Conservation (phyloP, 2,329 filamentous ascomycete genomes). For the Zymoseptoria ardabiliae region DNA sequence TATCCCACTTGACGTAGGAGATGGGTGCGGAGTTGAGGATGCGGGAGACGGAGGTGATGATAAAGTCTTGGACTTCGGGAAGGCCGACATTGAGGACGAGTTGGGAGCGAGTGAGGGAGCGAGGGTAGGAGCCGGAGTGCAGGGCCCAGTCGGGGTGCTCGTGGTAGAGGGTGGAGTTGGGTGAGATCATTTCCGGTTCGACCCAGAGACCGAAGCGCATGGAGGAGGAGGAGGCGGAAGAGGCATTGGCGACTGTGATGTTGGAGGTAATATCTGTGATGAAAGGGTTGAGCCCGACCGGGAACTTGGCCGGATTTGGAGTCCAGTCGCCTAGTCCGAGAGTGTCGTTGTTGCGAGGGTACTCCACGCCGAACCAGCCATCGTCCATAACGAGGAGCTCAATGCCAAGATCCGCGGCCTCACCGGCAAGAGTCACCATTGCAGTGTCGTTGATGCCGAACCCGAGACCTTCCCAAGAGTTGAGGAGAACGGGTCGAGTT, state of each 20-base stretch:
- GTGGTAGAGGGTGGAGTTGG: constrained; percentile 53
- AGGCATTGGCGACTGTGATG: constrained; percentile 42
- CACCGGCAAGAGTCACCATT: constrained; percentile 48
- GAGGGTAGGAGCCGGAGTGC: constrained; percentile 49
- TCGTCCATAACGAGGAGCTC: constrained; percentile 60
- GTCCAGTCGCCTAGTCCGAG: constrained; percentile 58
- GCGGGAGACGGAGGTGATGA: constrained; percentile 49
- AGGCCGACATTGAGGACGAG: constrained; percentile 56
- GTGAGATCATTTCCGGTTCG: constrained; percentile 62
- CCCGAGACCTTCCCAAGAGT: constrained; percentile 59
- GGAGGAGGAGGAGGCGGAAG: constrained; percentile 39
- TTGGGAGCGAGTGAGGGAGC: constrained; percentile 51
- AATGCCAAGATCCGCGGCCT: constrained; percentile 53
- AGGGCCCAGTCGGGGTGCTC: constrained; percentile 59
- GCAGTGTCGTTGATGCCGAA: constrained; percentile 53
- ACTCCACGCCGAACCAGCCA: constrained; percentile 59
- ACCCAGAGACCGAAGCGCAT: constrained; percentile 60
- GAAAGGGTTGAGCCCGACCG: constrained; percentile 47
- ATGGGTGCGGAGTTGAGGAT: constrained; percentile 50
- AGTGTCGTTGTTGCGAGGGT: constrained; percentile 51
- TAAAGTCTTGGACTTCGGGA: constrained; percentile 55
- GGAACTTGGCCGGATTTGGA: constrained; percentile 52
- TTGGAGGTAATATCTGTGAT: constrained; percentile 45
- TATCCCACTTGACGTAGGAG: constrained; percentile 61
- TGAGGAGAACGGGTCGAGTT: constrained; percentile 51